These are phyloP conservation scores for Sporothrix dimorphospora DNA, from an alignment of 2,329 filamentous ascomycete genomes.

Conservation along the genomic window DNA sequence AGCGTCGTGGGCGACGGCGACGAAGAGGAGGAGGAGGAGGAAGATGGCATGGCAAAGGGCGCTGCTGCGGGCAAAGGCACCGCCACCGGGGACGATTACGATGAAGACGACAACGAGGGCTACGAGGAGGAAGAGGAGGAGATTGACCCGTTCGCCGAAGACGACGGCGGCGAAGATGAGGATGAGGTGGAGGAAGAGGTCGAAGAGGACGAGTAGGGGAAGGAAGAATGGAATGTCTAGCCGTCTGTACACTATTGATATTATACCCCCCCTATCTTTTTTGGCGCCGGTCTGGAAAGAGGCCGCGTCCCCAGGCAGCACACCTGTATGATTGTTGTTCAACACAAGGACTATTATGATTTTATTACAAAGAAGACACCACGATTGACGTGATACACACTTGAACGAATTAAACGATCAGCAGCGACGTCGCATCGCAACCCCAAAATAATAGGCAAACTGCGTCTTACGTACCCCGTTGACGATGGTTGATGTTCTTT, in stretches of 20 bases:
- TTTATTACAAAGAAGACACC: no score
- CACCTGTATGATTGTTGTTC: not conserved
- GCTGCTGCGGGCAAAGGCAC: not conserved
- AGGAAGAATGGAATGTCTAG: not conserved
- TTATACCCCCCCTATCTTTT: not conserved
- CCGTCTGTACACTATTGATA: no score
- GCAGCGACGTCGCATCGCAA: no score
- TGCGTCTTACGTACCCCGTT: no score
- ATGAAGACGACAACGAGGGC: slow-evolving; percentile 28
- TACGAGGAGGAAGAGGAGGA: slow-evolving; percentile 32
- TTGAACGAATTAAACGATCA: no score
- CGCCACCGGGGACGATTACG: slow-evolving; percentile 22
- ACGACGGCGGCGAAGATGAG: slow-evolving; percentile 25
- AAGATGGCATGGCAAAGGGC: not conserved
- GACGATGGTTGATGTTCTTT: not conserved
- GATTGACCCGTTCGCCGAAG: slow-evolving; percentile 32
- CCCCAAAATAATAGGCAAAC: no score
- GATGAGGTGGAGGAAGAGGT: slow-evolving; percentile 26
- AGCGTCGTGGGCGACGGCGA: slow-evolving; percentile 32
- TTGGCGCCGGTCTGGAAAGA: not conserved
- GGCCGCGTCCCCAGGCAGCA: not conserved
- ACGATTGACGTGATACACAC: no score
- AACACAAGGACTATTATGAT: no score
- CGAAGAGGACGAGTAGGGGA: slow-evolving; percentile 25
- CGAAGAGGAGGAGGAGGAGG: slow-evolving; percentile 29